Conservation (phyloP, 2,329 filamentous ascomycete species). For the Leptographium galeiforme region DNA sequence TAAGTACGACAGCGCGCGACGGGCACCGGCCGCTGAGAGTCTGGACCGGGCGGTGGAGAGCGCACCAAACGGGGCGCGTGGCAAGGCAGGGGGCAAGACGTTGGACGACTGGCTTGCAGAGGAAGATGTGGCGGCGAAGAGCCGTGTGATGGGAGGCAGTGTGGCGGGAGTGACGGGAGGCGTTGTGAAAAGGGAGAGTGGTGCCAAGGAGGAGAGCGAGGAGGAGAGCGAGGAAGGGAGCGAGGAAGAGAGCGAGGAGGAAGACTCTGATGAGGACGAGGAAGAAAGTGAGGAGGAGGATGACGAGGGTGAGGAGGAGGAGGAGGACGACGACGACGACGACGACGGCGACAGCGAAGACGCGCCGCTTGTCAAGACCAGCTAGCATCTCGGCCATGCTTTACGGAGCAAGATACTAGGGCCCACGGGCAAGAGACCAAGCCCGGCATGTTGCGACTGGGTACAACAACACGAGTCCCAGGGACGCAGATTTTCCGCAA, state of each 20-base stretch:
- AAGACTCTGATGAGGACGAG: conserved; percentile 58
- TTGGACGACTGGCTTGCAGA: conserved; percentile 89
- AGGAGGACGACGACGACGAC: conserved; percentile 31
- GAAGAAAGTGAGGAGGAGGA: conserved; percentile 31
- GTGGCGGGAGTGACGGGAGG: conserved; percentile 36
- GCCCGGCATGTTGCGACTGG: background rate
- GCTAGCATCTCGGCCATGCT: background rate
- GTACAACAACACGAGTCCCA: too few species aligned
- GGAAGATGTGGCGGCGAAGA: conserved; percentile 41
- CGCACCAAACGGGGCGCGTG: conserved; percentile 33
- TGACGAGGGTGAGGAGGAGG: conserved; percentile 21
- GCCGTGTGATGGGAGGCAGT: conserved; percentile 34
- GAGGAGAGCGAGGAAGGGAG: conserved; percentile 8
- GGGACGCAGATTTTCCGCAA: too few species aligned
- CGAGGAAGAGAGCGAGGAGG: conserved; percentile 36
- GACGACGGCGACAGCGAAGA: conserved; percentile 25
- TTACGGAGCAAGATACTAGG: background rate
- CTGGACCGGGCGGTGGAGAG: conserved; percentile 42
- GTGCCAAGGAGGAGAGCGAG: conserved; percentile 43
- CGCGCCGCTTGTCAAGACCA: conserved; percentile 2
- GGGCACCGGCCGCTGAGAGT: conserved; percentile 44
- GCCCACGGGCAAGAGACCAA: background rate
- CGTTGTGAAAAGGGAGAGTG: conserved; percentile 40
- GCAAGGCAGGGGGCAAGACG: conserved; percentile 54
- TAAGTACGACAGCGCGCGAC: conserved; percentile 24